phyloP scores from a whole-genome alignment of 495 filamentous ascomycete genomes.

The Massariosphaeria phaeospora region DNA sequence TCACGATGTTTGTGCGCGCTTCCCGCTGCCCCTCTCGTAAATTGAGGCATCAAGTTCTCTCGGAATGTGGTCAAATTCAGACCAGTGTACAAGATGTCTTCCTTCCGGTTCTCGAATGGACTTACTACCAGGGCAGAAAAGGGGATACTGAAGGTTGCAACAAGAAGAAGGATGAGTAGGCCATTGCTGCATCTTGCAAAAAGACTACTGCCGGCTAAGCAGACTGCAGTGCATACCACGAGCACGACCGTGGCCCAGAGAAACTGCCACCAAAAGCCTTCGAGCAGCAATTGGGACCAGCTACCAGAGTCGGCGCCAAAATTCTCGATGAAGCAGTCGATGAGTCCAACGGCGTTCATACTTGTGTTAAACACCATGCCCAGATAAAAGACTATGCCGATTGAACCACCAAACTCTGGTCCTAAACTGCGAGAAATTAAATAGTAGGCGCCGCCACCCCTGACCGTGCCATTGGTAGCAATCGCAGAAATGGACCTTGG shows the following conservation, averaged over 20 bases:
- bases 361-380: constrained; percentile 81
- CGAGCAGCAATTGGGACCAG: constrained; percentile 57
- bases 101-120: constrained; percentile 58
- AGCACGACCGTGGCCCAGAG: constrained; percentile 71
- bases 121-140: constrained; percentile 62
- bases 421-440: constrained; percentile 81
- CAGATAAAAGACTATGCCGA: constrained; percentile 83
- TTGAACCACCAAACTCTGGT: constrained; percentile 87
- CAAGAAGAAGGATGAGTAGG: constrained; percentile 64
- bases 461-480: constrained; percentile 83
- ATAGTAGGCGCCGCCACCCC: constrained; percentile 84
- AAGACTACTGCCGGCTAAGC: constrained; percentile 72
- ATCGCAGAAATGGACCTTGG: constrained; percentile 86
- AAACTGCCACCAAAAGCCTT: constrained; percentile 75
- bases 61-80: constrained; percentile 61
- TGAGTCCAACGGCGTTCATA: constrained; percentile 81
- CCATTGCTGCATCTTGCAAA: constrained; percentile 78
- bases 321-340: constrained; percentile 77
- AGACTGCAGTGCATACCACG: constrained; percentile 68
- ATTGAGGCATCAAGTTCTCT: constrained; percentile 64
- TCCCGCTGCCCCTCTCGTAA: constrained; percentile 63
- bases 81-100: constrained; percentile 72
- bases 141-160: constrained; percentile 79
- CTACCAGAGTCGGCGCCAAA: constrained; percentile 58
- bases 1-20: constrained; percentile 62